Evolutionary conservation across 352 stramenopile genomes (phyloP).

Genomic region (Pythium rishiriense): DNA sequence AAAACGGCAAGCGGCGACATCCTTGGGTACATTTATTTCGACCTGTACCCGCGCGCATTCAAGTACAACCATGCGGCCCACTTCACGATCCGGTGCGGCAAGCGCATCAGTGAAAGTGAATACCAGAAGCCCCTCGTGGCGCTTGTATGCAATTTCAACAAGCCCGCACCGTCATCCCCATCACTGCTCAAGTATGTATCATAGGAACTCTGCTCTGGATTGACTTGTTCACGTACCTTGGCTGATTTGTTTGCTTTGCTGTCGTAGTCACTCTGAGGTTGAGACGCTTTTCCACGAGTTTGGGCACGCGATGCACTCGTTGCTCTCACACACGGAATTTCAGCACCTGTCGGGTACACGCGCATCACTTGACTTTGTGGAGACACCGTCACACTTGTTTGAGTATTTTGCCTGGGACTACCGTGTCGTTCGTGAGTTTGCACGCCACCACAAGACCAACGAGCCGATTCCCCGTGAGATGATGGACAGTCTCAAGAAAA

Average conservation of each 20-base stretch:
- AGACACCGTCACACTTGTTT: slow-evolving; percentile 96
- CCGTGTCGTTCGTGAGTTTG: slow-evolving; percentile 83
- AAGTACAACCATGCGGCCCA: slow-evolving; percentile 91
- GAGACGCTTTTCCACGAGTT: slow-evolving; percentile 99
- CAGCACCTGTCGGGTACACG: slow-evolving; percentile 97
- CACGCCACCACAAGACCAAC: slow-evolving; percentile 79
- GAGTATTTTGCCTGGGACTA: slow-evolving; percentile 97
- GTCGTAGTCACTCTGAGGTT: slow-evolving; percentile 90
- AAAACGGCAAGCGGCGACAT: slow-evolving; percentile 46
- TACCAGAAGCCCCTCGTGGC: slow-evolving; percentile 96
- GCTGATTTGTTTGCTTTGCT: background rate
- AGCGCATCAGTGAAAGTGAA: slow-evolving; percentile 37
- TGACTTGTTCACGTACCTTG: background rate
- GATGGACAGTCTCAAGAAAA: slow-evolving; percentile 67
- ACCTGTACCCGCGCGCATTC: slow-evolving; percentile 89
- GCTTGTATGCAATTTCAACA: slow-evolving; percentile 91
- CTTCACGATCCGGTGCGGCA: slow-evolving; percentile 97
- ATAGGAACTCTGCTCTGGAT: too few relatives aligned
- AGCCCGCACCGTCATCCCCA: slow-evolving; percentile 64
- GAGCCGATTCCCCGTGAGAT: slow-evolving; percentile 76
- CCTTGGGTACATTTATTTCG: slow-evolving; percentile 94
- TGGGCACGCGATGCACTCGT: slow-evolving; percentile 96
- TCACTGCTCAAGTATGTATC: slow-evolving; percentile 63
- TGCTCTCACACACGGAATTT: slow-evolving; percentile 95
- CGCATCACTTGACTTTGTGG: slow-evolving; percentile 94